Evolutionary conservation across 2,329 filamentous ascomycete species (phyloP), one percentile per base, ranked within the genome.

Genomic region (Cyphellophora attinorum): DNA sequence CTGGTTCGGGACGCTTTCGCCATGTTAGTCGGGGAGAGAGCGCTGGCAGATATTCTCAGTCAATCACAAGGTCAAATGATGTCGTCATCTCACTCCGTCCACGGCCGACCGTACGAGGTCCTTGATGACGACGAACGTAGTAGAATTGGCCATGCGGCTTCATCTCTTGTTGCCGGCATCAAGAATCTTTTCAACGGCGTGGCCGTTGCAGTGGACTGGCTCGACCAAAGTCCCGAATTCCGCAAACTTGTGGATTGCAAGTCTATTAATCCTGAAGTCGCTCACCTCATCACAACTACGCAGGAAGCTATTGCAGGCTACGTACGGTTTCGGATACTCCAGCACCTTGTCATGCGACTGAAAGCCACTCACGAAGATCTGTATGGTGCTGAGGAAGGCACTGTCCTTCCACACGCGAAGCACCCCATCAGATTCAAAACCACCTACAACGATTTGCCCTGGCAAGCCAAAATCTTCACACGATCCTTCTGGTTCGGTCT

Each of bases 21-120:
- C 8, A 67, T 79, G 16, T 61, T 82, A 4, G 76, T 81, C 14
- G 74, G 70, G 12, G 78, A 83, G 48, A 62, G 70, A 33, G 76
- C 76, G 3, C 48, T 81, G 10, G 60, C 56, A 13, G 57, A 55
- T 39, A 38, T 56, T 6, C 48, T 43, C 12, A 40, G 47, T n/a
- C 32, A 49, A 12, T 29, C 14, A 23, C 19, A 33, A 13, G 18
- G 29, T 10, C 15, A 28, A 19, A 35, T 32, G 15, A 10, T 28
- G n/a, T 28, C 28, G 14, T 37, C 17, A 19, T 29, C 29, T 12
- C 28, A 33, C n/a, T 19, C 39, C 58, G 29, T 72, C 63, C 47
- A 51, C 48, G 67, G 70, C 23, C 67, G 74, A 18, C 56, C 53
- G 6, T 48, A 60, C n/a, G 65, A 67, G 3, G 49, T 60, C 8